Evolutionary conservation across 2,329 filamentous ascomycete species (phyloP).

Genomic region (Colletotrichum sp.): DNA sequence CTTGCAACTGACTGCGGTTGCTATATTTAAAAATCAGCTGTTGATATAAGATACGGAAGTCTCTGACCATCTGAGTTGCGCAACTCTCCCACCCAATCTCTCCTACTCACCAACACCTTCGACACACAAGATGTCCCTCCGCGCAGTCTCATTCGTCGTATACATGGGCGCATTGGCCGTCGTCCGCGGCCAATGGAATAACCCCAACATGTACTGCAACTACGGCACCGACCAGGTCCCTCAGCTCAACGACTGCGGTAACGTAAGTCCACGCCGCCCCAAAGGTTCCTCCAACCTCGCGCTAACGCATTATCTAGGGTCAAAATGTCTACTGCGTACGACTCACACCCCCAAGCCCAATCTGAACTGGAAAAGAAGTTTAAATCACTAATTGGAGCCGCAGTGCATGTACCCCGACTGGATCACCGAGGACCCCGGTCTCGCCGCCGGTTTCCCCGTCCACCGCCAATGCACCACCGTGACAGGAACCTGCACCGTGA

Average conservation of each 20-base stretch:
- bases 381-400: background rate
- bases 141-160: background rate
- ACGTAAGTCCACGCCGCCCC: no score
- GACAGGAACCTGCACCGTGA: background rate
- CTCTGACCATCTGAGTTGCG: fast-evolving
- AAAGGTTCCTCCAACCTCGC: no score
- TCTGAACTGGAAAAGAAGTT: background rate
- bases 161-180: background rate
- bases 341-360: background rate
- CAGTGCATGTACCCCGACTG: background rate
- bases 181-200: background rate
- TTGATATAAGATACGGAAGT: fast-evolving
- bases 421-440: background rate
- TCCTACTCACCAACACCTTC: background rate
- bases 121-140: background rate
- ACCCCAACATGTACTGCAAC: background rate
- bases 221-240: background rate
- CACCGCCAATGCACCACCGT: background rate
- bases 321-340: background rate
- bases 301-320: background rate
- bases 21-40: background rate
- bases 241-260: background rate
- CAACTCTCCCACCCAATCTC: background rate
- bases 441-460: background rate
- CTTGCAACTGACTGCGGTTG: background rate